Evolutionary conservation across 2,329 filamentous ascomycete species (phyloP).

Genomic region (Ophiostoma montium): DNA sequence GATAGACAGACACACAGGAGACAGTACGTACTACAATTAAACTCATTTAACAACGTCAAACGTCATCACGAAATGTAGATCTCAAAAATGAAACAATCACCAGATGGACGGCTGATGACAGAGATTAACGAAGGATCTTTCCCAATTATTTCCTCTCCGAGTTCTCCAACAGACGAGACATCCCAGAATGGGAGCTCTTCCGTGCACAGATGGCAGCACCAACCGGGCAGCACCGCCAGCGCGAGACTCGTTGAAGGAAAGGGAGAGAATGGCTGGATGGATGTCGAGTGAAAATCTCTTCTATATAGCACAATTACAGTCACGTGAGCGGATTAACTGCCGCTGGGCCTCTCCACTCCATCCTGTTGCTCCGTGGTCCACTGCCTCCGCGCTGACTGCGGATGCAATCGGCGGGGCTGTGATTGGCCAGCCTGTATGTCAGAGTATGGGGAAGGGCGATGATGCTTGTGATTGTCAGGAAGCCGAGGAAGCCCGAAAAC

Average conservation of each 20-base stretch:
- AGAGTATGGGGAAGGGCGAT: background rate
- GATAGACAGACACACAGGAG: too few species aligned
- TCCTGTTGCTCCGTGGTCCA: too few species aligned
- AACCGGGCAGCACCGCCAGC: conserved; percentile 13
- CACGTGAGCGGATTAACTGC: conserved; percentile 13
- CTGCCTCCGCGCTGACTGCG: conserved; percentile 10
- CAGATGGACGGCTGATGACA: conserved; percentile 33
- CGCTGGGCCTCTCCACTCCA: background rate
- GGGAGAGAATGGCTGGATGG: conserved; percentile 12
- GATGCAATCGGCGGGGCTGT: conserved; percentile 10
- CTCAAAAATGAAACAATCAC: conserved; percentile 42
- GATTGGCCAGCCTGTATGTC: conserved; percentile 9
- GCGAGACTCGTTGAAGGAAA: conserved; percentile 3
- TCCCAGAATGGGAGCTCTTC: conserved; percentile 3
- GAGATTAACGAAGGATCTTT: conserved; percentile 45
- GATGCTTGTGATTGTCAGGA: conserved; percentile 10
- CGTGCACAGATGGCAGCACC: background rate
- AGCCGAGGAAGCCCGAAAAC: conserved; percentile 27
- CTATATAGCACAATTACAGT: background rate
- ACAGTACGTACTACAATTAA: too few species aligned
- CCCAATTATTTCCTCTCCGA: conserved; percentile 26
- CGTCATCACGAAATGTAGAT: conserved; percentile 31
- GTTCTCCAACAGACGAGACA: conserved; percentile 15
- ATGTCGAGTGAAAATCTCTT: background rate
- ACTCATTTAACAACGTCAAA: background rate